Conservation (phyloP, 129 eudicot genomes). For the Artemisia argyi region DNA sequence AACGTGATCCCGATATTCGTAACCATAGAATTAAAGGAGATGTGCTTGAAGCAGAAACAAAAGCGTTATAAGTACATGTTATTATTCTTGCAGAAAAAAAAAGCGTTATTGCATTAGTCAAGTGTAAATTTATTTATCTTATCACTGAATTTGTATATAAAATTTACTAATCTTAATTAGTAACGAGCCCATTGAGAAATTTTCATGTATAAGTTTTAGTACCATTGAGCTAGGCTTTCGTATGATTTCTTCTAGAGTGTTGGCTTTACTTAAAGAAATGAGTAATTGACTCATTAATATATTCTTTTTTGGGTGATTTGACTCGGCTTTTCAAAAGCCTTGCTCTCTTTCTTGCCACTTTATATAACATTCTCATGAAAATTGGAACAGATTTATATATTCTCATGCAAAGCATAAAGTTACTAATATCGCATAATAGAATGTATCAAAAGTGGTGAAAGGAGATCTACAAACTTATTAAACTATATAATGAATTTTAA, state of each 20-base stretch:
- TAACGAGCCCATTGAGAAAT: too few species aligned
- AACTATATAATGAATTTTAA: constrained; percentile 8
- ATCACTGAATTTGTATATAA: not conserved
- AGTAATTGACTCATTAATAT: constrained; percentile 42
- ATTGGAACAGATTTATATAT: constrained; percentile 32
- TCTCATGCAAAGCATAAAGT: constrained; percentile 47
- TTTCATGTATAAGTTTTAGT: too few species aligned
- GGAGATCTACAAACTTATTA: constrained; percentile 28
- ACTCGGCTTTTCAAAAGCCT: constrained; percentile 58
- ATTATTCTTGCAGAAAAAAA: too few species aligned
- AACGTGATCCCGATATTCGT: too few species aligned
- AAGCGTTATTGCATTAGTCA: too few species aligned
- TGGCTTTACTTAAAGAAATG: constrained; percentile 36
- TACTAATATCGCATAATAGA: constrained; percentile 31
- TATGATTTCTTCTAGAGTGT: not conserved
- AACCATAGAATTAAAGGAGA: too few species aligned
- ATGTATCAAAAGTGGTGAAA: constrained; percentile 39
- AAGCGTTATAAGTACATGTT: too few species aligned
- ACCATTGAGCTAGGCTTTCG: not conserved
- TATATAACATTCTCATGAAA: constrained; percentile 39
- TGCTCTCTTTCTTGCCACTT: constrained; percentile 45
- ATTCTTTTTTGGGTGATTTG: constrained; percentile 27
- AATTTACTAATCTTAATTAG: too few species aligned
- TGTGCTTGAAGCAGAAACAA: too few species aligned
- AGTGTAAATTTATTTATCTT: too few species aligned